A percentile compares a stretch with the other conserved stretches of the same genome.
phyloP scores from a whole-genome alignment of 257 asterid species.

The Jaltomata sinuosa region DNA sequence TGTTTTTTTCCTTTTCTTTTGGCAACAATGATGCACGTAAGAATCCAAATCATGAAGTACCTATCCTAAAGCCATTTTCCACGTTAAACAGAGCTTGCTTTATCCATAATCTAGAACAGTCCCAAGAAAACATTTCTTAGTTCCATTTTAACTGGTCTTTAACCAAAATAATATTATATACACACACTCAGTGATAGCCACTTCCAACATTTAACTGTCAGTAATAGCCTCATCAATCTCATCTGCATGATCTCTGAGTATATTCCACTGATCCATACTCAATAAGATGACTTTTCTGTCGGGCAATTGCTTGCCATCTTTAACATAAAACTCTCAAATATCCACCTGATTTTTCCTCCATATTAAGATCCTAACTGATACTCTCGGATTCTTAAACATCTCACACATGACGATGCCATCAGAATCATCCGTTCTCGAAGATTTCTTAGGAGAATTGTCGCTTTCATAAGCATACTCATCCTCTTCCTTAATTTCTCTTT shows the following conservation, averaged over 20 bases:
- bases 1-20: too few relatives aligned
- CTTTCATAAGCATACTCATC: conserved; percentile 45
- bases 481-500: conserved; percentile 35
- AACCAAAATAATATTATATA: not conserved
- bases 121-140: not conserved
- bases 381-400: not conserved
- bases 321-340: conserved; percentile 64
- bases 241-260: conserved; percentile 55
- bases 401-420: conserved; percentile 27
- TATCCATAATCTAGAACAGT: not conserved
- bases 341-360: conserved; percentile 75
- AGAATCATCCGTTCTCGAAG: conserved; percentile 29
- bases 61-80: too few relatives aligned
- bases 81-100: too few relatives aligned
- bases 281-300: conserved; percentile 79
- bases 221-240: conserved; percentile 56
- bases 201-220: conserved; percentile 9
- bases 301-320: conserved; percentile 79
- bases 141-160: not conserved
- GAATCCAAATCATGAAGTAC: too few relatives aligned
- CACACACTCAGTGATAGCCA: not conserved
- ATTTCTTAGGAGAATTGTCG: conserved; percentile 50
- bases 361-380: conserved; percentile 57
- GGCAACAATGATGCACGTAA: too few relatives aligned
- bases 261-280: conserved; percentile 79